A percentile compares a stretch with the other conserved stretches of the same genome.
phyloP scores from a whole-genome alignment of 129 eudicot genomes.

The Apium graveolens region DNA sequence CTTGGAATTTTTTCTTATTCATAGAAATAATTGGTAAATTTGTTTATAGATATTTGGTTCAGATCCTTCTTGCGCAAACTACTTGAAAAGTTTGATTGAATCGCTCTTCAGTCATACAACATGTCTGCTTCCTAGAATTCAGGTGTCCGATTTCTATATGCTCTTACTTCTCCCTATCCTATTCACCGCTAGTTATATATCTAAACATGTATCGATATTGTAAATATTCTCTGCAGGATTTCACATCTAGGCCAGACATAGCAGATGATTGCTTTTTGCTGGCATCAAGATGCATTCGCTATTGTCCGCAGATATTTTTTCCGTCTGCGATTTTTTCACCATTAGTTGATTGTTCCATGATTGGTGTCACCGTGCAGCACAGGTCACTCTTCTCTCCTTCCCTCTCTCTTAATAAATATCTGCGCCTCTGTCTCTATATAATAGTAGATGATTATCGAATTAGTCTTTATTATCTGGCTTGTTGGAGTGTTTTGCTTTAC shows the following conservation, averaged over 20 bases:
- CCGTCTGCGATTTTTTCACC: constrained; percentile 76
- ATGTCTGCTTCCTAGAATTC: constrained; percentile 66
- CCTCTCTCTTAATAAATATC: constrained; percentile 6
- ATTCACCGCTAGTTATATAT: background rate
- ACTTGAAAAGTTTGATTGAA: constrained; percentile 72
- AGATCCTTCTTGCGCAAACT: constrained; percentile 89
- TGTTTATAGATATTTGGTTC: constrained; percentile 92
- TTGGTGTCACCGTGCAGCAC: constrained; percentile 96
- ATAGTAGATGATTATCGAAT: background rate
- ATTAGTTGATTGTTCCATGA: constrained; percentile 82
- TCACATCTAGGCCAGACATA: constrained; percentile 83
- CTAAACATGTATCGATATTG: constrained; percentile 13
- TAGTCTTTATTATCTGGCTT: background rate
- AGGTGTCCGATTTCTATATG: constrained; percentile 31
- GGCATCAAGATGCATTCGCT: constrained; percentile 97
- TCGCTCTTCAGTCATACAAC: constrained; percentile 84
- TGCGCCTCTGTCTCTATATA: no score
- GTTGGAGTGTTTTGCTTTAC: background rate
- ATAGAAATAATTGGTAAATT: constrained; percentile 13
- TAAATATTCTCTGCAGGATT: constrained; percentile 45
- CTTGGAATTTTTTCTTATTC: background rate
- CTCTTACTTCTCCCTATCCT: background rate
- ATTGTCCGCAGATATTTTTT: constrained; percentile 83
- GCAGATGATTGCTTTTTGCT: constrained; percentile 95
- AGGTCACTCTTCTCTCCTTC: constrained; percentile 47